A percentile compares a stretch with the other conserved stretches of the same genome.
Evolutionary conservation across 352 stramenopile species (phyloP).

Genomic region (Globisporangium middletonii): DNA sequence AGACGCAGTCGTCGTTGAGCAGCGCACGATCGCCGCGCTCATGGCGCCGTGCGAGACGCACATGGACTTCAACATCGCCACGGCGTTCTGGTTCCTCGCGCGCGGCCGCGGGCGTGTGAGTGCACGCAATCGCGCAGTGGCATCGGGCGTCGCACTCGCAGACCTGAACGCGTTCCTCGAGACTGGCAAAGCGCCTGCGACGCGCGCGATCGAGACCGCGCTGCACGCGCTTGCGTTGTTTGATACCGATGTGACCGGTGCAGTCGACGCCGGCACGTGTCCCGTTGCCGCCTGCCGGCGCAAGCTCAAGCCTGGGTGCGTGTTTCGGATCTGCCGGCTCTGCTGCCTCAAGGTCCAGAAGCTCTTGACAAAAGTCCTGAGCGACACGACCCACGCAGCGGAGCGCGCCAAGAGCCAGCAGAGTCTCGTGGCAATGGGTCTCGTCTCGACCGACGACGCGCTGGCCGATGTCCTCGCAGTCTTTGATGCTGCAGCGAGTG

Average conservation of each 20-base stretch:
- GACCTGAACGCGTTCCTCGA: conserved; percentile 41
- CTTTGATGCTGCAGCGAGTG: neutral
- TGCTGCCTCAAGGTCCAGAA: conserved; percentile 54
- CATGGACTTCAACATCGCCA: conserved; percentile 98
- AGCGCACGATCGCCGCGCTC: conserved; percentile 68
- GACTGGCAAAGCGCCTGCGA: conserved; percentile 4
- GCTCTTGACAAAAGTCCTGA: conserved; percentile 11
- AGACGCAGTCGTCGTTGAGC: conserved; percentile 48
- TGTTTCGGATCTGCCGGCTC: conserved; percentile 34
- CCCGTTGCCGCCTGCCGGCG: conserved; percentile 31
- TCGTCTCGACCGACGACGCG: conserved; percentile 11
- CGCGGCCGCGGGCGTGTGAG: conserved; percentile 18
- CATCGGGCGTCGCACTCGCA: too few species aligned
- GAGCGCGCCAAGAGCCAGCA: conserved; percentile 9
- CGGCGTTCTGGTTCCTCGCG: conserved; percentile 94
- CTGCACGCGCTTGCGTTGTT: conserved; percentile 30
- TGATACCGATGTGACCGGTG: neutral
- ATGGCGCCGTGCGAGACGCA: conserved; percentile 86
- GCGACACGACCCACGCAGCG: conserved; percentile 4
- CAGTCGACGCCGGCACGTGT: conserved; percentile 14
- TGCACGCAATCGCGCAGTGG: too few species aligned
- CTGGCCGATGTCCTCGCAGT: conserved; percentile 18
- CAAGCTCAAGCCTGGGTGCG: conserved; percentile 39
- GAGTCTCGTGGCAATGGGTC: conserved; percentile 27
- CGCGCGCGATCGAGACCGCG: conserved; percentile 16